Evolutionary conservation across 1,139 yeast species (phyloP).

Genomic region (Yamadazyma taylorii): DNA sequence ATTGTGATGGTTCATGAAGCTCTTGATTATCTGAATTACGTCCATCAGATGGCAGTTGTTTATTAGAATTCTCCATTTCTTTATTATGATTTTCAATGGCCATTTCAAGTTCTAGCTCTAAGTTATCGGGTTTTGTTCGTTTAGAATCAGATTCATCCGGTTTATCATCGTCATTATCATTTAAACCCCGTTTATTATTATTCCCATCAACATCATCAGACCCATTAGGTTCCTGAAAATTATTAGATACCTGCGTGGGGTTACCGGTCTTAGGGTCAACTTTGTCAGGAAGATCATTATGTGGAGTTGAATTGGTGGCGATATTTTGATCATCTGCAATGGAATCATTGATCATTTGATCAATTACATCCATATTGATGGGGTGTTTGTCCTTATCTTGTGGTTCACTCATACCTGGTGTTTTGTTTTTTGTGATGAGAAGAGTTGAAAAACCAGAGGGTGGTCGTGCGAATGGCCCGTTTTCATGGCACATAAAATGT

Average conservation of each 20-base stretch:
- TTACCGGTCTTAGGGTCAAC: not conserved
- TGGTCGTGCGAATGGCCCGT: not conserved
- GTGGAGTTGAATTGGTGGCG: not conserved
- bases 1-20: no score
- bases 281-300: not conserved
- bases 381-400: slow-evolving; percentile 8
- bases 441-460: slow-evolving; percentile 2
- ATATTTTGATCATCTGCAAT: slow-evolving; percentile 6
- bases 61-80: not conserved
- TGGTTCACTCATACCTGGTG: slow-evolving; percentile 7
- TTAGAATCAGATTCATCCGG: slow-evolving; percentile 3
- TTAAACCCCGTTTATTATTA: not conserved
- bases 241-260: not conserved
- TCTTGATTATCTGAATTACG: no score
- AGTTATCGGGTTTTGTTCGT: slow-evolving; percentile 5
- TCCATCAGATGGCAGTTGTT: no score
- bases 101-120: slow-evolving; percentile 15
- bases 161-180: not conserved
- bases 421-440: slow-evolving; percentile 5
- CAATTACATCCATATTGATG: slow-evolving; percentile 15
- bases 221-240: not conserved
- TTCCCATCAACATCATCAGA: not conserved
- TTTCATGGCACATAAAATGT: no score
- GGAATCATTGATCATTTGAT: slow-evolving; percentile 14
- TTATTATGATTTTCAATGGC: slow-evolving; percentile 9